Base-by-base conservation (phyloP, 139 green algal genomes). In the Desmodesmus armatus region DNA sequence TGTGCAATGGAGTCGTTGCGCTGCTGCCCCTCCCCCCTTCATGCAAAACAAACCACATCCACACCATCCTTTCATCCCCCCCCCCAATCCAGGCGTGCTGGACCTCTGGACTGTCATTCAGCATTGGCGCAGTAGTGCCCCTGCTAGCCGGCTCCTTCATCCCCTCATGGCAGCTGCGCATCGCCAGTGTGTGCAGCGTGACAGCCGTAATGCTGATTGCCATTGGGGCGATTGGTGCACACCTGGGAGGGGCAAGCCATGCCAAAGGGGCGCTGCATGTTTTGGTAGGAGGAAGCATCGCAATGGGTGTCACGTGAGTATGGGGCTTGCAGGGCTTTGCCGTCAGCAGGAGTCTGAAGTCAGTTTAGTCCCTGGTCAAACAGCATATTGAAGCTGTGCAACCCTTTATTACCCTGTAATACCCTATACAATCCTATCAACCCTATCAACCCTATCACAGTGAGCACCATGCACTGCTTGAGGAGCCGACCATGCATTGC, bases 281-380 rank as follows among this genome's bases (percentile, higher is more conserved):
- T 23, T 62, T 96, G 23, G n/a, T 98, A 0, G 95, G 95, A 13
- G 95, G 95, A 27, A 93, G 88, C 90, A 44, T 96, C 9, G 95
- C 95, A 0, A 92, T 98, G 89, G 91, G 35, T 3, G 81, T 93
- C 2, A 96, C 95, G 0, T 97, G n/a, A n/a, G n/a, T n/a, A n/a
- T n/a, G n/a, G n/a, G n/a, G n/a, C n/a, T n/a, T n/a, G n/a, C n/a
- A n/a, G n/a, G n/a, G n/a, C n/a, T n/a, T n/a, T n/a, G n/a, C n/a
- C n/a, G n/a, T n/a, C n/a, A n/a, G n/a, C n/a, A n/a, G n/a, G n/a
- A n/a, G n/a, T n/a, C n/a, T n/a, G n/a, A n/a, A n/a, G n/a, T n/a
- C n/a, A n/a, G n/a, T n/a, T n/a, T n/a, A n/a, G n/a, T n/a, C n/a
- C n/a, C n/a, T n/a, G n/a, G n/a, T n/a, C n/a, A n/a, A n/a, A n/a